Conservation (phyloP, 2,329 filamentous ascomycete species). For the Apiospora kogelbergensis region DNA sequence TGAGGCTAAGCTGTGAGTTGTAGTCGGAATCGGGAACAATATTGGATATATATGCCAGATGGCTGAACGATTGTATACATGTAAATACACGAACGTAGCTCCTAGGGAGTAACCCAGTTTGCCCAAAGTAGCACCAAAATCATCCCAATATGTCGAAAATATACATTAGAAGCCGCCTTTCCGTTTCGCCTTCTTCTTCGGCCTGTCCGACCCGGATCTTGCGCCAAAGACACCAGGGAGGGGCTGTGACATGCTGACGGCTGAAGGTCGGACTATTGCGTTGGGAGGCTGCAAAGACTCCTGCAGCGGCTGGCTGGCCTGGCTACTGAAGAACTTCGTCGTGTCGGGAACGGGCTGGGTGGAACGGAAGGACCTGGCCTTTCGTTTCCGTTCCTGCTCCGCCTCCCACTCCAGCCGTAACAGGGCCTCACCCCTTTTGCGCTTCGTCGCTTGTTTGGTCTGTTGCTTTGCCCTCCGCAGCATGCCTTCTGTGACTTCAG, state of each 20-base stretch:
- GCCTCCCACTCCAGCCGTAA: slow-evolving; percentile 24
- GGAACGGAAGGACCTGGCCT: slow-evolving; percentile 24
- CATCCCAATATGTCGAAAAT: neutral
- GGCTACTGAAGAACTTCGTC: slow-evolving; percentile 19
- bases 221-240: slow-evolving; percentile 28
- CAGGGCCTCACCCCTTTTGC: slow-evolving; percentile 30
- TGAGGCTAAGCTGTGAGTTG: neutral
- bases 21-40: neutral
- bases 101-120: neutral
- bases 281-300: slow-evolving; percentile 14
- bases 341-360: slow-evolving; percentile 15
- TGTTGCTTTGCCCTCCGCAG: slow-evolving; percentile 24
- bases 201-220: slow-evolving; percentile 16
- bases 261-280: neutral
- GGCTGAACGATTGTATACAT: neutral
- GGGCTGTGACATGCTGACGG: slow-evolving; percentile 33
- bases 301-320: slow-evolving; percentile 19
- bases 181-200: slow-evolving; percentile 31
- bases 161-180: slow-evolving; percentile 29
- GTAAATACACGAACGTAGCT: neutral
- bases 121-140: neutral
- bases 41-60: neutral
- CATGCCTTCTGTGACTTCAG: slow-evolving; percentile 26
- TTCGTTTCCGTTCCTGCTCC: slow-evolving; percentile 24
- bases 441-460: slow-evolving; percentile 28